Conservation (phyloP, 1,284 basidiomycete genomes). For the Ustilago nuda region DNA sequence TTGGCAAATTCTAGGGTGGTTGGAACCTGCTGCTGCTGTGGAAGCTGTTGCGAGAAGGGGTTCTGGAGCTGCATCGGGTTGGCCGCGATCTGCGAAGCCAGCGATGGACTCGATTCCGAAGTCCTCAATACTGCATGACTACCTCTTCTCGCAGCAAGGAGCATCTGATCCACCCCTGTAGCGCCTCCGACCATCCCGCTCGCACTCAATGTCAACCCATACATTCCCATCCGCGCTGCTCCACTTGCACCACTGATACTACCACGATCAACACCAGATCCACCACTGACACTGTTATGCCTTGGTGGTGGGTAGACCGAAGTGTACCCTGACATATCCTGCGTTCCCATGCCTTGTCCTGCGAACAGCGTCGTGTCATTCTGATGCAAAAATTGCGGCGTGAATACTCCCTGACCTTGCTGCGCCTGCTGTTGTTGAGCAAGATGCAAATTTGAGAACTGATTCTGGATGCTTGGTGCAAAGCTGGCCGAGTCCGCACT, state of each 20-base stretch:
- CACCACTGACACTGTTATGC: slow-evolving; percentile 23
- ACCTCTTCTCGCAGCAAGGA: slow-evolving; percentile 18
- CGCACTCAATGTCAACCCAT: slow-evolving; percentile 16
- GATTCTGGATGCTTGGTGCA: slow-evolving; percentile 43
- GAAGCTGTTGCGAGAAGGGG: slow-evolving; percentile 24
- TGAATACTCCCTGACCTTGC: slow-evolving; percentile 26
- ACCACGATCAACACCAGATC: background rate
- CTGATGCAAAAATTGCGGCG: slow-evolving; percentile 42
- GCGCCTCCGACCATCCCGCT: slow-evolving; percentile 25
- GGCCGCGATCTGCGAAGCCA: slow-evolving; percentile 44
- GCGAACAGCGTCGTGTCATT: slow-evolving; percentile 38
- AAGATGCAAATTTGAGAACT: slow-evolving; percentile 40
- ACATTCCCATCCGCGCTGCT: slow-evolving; percentile 2
- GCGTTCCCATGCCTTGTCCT: slow-evolving; percentile 17
- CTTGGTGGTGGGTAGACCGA: slow-evolving; percentile 48
- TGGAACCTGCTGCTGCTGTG: slow-evolving; percentile 16
- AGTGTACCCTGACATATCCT: slow-evolving; percentile 43
- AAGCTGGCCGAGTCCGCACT: slow-evolving; percentile 43
- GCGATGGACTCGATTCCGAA: slow-evolving; percentile 35
- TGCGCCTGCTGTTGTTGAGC: slow-evolving; percentile 25
- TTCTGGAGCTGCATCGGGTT: slow-evolving; percentile 53
- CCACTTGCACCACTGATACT: slow-evolving; percentile 2
- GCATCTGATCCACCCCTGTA: slow-evolving; percentile 23
- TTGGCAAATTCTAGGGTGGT: slow-evolving; percentile 35
- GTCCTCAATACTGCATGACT: slow-evolving; percentile 25